These are phyloP conservation scores for Sporobolomyces roseus DNA, from an alignment of 768 basidiomycete species.

Conservation along the genomic window DNA sequence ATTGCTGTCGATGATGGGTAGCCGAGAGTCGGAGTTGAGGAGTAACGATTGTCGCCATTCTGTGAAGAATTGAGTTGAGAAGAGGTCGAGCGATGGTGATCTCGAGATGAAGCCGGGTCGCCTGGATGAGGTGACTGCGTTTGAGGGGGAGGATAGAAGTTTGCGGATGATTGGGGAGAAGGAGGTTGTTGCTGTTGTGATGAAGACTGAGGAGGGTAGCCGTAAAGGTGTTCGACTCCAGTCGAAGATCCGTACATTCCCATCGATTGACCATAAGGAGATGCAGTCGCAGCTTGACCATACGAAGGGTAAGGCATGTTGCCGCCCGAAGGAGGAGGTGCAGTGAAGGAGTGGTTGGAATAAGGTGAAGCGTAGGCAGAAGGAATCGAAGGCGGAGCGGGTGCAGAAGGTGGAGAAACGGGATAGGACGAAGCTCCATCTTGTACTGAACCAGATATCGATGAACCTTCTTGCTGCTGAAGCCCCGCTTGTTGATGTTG, in stretches of 20 bases:
- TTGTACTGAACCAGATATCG: neutral
- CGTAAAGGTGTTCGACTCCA: slow-evolving; percentile 13
- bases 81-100: neutral
- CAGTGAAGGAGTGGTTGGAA: too few relatives aligned
- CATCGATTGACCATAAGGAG: neutral
- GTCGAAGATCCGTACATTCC: neutral
- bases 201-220: neutral
- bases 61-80: neutral
- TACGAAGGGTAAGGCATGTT: slow-evolving; percentile 2
- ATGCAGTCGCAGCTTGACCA: neutral
- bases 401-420: neutral
- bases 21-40: neutral
- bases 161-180: neutral
- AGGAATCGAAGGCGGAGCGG: neutral
- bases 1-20: neutral
- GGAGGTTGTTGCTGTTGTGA: neutral
- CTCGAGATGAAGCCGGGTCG: neutral
- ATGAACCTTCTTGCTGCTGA: neutral
- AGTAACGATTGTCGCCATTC: neutral
- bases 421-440: neutral
- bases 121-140: neutral
- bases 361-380: neutral
- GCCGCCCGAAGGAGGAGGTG: too few relatives aligned
- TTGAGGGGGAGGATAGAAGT: neutral
- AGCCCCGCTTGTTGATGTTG: neutral